Base-by-base conservation (phyloP, 23 red algal species). In the Gracilariopsis chorda region DNA sequence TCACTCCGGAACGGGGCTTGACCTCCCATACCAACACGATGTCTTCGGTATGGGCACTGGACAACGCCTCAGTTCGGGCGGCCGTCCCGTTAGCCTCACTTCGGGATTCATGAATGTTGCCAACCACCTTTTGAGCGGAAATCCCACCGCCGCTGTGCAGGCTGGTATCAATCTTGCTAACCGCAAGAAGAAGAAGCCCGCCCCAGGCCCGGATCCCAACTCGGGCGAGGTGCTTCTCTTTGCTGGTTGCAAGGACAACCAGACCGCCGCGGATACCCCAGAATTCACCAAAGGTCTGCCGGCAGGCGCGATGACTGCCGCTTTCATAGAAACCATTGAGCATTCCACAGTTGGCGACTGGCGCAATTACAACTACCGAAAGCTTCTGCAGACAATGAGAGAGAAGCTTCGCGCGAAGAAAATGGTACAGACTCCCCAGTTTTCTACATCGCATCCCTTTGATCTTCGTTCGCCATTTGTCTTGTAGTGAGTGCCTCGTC, bases 331-430 rank as follows among this genome's bases (percentile, higher is more conserved):
- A 45, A 67, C 92, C 39, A 59, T 94, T 57, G 92, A 94, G 82
- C 92, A 94, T 48, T 78, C 77, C 16, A 85, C 79, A 3, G 90
- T 93, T 20, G 82, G 83, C 10, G 92, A 94, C 61, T 94, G 92
- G 92, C 79, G 78, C 37, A 88, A 82, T 39, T 94, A 94, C 46
- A 94, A 71, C 12, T 94, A 87, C 35, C 70, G 78, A 20, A 67
- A 82, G 73, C 73, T 94, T 16, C 44, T 94, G 69, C 76, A 83
- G 40, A 82, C 80, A 21, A 94, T 94, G 92, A 68, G 92, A 34
- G 53, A 74, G 37, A 94, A 94, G 65, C 32, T 94, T 43, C 79
- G 51, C 10, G 84, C 33, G 13, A 77, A 71, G 28, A 56, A 49
- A 32, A 68, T 88, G 82, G 56, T 36, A 40, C 92, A 94, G 57